A percentile compares a stretch with the other conserved stretches of the same genome.
Conservation (phyloP, 768 basidiomycete species). For the Amanita brunnescens region DNA sequence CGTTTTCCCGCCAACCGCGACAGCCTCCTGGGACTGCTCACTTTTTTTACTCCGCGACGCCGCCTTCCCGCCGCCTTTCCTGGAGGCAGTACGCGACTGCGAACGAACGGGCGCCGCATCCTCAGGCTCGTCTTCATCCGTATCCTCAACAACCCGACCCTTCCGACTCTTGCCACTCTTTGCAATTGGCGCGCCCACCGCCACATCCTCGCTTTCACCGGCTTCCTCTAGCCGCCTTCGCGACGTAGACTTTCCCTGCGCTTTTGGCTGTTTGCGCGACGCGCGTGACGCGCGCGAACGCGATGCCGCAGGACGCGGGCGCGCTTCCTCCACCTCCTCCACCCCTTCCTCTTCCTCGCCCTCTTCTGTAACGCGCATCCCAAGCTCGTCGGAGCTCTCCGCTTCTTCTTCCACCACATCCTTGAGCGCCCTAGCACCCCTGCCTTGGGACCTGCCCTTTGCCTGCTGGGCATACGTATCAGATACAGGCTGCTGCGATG, state of each 20-base stretch:
- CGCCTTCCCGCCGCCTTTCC: no score
- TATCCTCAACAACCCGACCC: neutral
- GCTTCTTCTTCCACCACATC: conserved; percentile 17
- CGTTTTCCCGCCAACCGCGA: no score
- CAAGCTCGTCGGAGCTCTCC: conserved; percentile 1
- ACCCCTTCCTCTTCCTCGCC: conserved; percentile 11
- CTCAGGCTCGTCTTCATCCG: conserved; percentile 9
- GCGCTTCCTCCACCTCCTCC: no score
- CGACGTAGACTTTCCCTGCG: neutral
- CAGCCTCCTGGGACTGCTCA: no score
- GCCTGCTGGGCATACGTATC: neutral
- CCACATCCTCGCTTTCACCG: neutral
- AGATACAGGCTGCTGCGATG: conserved; percentile 13
- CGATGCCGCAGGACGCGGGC: neutral
- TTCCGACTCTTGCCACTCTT: neutral
- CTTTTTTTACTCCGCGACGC: no score
- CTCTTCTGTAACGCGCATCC: neutral
- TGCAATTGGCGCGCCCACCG: neutral
- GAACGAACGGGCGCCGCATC: no score
- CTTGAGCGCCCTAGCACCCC: conserved; percentile 10
- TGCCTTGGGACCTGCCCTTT: neutral
- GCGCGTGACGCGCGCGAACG: neutral
- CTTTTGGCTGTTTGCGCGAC: neutral
- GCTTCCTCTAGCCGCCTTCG: conserved; percentile 11
- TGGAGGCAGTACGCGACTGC: no score